These are phyloP conservation scores for Claviceps arundinis DNA, from an alignment of 2,329 filamentous ascomycete genomes.

Conservation along the genomic window DNA sequence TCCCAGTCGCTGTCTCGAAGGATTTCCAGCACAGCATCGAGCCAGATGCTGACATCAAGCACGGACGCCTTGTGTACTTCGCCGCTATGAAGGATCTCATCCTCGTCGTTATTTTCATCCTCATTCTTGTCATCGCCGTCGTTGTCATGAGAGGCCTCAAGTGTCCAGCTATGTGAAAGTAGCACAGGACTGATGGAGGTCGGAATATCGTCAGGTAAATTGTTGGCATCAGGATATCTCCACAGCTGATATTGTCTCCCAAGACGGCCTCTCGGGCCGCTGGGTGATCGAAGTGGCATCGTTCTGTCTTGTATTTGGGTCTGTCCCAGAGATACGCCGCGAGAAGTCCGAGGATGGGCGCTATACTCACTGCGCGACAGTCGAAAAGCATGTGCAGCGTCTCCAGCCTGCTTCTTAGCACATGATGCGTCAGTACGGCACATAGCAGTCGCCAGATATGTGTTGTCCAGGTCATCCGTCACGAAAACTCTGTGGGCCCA, in stretches of 20 bases:
- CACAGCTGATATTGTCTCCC: conserved; percentile 39
- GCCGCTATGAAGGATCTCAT: conserved; percentile 13
- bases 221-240: conserved; percentile 43
- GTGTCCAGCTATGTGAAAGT: conserved; percentile 22
- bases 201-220: conserved; percentile 35
- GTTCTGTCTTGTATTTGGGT: conserved; percentile 29
- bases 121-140: not conserved
- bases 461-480: conserved; percentile 55
- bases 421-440: conserved; percentile 48
- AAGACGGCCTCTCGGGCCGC: conserved; percentile 21
- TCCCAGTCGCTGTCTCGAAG: conserved; percentile 76
- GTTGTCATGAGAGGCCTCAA: not conserved
- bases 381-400: conserved; percentile 32
- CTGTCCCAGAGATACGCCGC: conserved; percentile 41
- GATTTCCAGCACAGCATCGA: conserved; percentile 65
- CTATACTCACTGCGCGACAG: conserved; percentile 31
- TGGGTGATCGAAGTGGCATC: conserved; percentile 27
- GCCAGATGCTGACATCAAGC: conserved; percentile 53
- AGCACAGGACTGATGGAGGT: conserved; percentile 36
- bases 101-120: conserved; percentile 5
- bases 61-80: conserved; percentile 22
- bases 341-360: conserved; percentile 24
- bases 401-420: conserved; percentile 37
- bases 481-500: conserved; percentile 66
- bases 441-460: conserved; percentile 57